Evolutionary conservation across 805 yeast species (phyloP).

Genomic region (Sugiyamaella mastotermitis): DNA sequence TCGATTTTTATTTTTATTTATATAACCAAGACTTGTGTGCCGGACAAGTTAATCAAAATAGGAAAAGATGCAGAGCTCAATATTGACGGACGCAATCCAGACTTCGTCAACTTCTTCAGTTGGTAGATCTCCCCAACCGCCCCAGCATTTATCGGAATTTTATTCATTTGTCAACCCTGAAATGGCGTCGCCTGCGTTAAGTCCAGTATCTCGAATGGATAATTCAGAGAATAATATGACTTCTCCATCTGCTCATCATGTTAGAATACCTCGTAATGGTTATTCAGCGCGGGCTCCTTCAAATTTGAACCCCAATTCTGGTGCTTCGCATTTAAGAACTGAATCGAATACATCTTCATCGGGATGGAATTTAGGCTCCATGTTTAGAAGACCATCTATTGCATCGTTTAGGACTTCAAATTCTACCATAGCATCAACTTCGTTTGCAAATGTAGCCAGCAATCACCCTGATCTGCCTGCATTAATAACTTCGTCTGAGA

Average conservation of each 20-base stretch:
- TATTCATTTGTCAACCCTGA: slow-evolving; percentile 39
- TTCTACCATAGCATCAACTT: slow-evolving; percentile 10
- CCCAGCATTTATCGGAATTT: slow-evolving; percentile 56
- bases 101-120: too few species aligned
- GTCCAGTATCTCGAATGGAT: neutral
- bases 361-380: slow-evolving; percentile 3
- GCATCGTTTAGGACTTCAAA: slow-evolving; percentile 11
- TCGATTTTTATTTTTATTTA: too few species aligned
- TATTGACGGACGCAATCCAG: too few species aligned
- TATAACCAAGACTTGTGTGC: too few species aligned
- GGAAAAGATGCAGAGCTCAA: too few species aligned
- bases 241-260: neutral
- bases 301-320: neutral
- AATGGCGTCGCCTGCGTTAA: slow-evolving; percentile 5
- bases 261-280: slow-evolving; percentile 1
- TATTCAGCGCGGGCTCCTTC: neutral
- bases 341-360: neutral
- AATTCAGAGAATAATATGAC: neutral
- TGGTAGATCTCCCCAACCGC: slow-evolving; percentile 18
- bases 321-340: neutral
- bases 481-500: slow-evolving; percentile 55
- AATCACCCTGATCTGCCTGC: slow-evolving; percentile 48
- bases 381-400: slow-evolving; percentile 9
- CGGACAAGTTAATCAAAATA: too few species aligned
- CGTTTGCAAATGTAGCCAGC: slow-evolving; percentile 16